A percentile compares a stretch with the other conserved stretches of the same genome.
Evolutionary conservation across 2,329 filamentous ascomycete species (phyloP).

Genomic region (Atkinsonella hypoxylon): DNA sequence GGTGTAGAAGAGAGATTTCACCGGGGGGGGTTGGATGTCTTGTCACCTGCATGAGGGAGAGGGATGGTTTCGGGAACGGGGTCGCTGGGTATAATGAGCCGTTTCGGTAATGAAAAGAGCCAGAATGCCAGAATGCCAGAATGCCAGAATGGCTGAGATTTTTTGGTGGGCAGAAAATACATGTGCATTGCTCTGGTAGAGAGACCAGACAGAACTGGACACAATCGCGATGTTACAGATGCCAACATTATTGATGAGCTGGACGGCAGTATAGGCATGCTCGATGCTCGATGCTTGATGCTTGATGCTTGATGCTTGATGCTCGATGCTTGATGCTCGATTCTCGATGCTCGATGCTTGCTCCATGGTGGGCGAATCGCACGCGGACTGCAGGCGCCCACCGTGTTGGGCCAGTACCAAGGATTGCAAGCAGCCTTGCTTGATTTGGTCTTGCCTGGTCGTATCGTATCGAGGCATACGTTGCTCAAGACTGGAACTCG

Average conservation of each 20-base stretch:
- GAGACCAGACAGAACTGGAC: too few species aligned
- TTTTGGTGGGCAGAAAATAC: too few species aligned
- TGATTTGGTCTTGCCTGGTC: neutral
- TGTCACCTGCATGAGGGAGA: neutral
- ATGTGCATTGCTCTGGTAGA: too few species aligned
- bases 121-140: too few species aligned
- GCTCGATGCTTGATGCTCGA: neutral
- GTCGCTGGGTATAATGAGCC: neutral
- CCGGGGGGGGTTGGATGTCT: neutral
- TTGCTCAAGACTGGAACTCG: too few species aligned
- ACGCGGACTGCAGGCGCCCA: neutral
- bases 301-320: neutral
- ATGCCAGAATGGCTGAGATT: too few species aligned
- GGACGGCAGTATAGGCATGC: too few species aligned
- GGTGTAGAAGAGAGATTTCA: neutral
- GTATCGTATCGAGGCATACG: neutral
- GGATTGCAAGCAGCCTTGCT: too few species aligned
- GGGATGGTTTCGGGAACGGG: neutral
- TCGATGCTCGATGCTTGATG: neutral
- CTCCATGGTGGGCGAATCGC: neutral
- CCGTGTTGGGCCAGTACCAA: neutral
- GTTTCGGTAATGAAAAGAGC: too few species aligned
- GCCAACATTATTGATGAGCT: too few species aligned
- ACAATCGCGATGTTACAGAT: too few species aligned
- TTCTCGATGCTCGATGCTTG: neutral